Conservation (phyloP, 2,329 filamentous ascomycete species). For the Claviceps purpurea region DNA sequence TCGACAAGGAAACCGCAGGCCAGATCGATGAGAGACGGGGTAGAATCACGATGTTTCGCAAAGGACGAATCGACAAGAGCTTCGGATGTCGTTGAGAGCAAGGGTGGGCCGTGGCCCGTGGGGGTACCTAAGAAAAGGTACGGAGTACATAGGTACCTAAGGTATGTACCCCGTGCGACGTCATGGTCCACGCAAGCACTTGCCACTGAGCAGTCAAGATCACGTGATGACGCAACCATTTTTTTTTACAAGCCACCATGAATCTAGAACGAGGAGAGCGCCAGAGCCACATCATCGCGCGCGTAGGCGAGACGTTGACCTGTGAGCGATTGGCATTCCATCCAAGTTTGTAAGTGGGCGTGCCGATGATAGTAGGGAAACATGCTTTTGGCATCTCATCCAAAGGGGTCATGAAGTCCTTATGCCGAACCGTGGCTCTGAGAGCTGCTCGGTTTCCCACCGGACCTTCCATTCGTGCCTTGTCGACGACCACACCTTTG, state of each 20-base stretch:
- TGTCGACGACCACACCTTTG: slow-evolving; percentile 14
- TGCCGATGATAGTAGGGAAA: slow-evolving; percentile 1
- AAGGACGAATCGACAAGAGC: not conserved
- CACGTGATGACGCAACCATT: not conserved
- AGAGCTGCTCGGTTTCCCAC: slow-evolving; percentile 11
- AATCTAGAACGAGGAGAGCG: not conserved
- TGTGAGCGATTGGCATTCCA: not conserved
- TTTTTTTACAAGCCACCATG: not conserved
- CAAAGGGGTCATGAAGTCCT: slow-evolving; percentile 17
- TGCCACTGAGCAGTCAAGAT: not conserved
- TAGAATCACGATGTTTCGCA: not conserved
- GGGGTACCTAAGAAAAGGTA: no score
- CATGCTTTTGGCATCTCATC: not conserved
- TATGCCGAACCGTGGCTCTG: slow-evolving; percentile 14
- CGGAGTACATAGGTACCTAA: no score
- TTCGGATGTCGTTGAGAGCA: not conserved
- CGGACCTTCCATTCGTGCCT: slow-evolving; percentile 7
- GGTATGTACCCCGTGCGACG: not conserved
- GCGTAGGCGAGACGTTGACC: not conserved
- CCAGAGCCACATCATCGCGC: not conserved
- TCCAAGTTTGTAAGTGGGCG: not conserved
- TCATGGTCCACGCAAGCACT: not conserved
- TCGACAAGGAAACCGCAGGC: not conserved
- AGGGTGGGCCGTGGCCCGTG: no score
- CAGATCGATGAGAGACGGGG: not conserved